Evolutionary conservation across 345 rosid genomes (phyloP).

Genomic region (Conringia planisiliqua): DNA sequence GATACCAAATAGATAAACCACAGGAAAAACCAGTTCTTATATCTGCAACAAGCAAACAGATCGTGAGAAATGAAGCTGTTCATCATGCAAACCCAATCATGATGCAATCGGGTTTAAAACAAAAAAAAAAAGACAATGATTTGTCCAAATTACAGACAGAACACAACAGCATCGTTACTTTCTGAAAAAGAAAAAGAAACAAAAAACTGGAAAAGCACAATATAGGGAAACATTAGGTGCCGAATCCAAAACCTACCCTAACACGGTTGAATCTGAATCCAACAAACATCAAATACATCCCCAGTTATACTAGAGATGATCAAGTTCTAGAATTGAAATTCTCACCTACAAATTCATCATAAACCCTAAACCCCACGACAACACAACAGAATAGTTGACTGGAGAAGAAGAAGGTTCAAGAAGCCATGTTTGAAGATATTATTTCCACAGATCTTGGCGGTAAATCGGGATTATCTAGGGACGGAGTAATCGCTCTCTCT

Average conservation of each 20-base stretch:
- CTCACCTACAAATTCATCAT: conserved; percentile 35
- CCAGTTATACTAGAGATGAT: no score
- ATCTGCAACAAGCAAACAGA: no score
- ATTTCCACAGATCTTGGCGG: conserved; percentile 23
- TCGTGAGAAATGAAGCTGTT: no score
- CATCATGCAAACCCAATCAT: background rate
- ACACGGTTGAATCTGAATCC: conserved; percentile 29
- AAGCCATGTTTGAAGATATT: background rate
- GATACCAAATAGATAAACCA: background rate
- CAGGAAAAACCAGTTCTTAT: no score
- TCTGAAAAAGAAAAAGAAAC: background rate
- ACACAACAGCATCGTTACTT: background rate
- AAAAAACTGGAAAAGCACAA: no score
- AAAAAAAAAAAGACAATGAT: background rate
- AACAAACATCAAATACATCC: no score
- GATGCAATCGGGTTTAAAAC: background rate
- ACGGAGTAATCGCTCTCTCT: conserved; percentile 30
- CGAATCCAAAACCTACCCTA: no score
- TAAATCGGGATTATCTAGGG: conserved; percentile 26
- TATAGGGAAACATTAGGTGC: no score
- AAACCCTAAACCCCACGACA: conserved; percentile 9
- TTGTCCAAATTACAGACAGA: background rate
- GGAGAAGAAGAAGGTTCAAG: conserved; percentile 12
- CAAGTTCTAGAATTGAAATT: conserved; percentile 26
- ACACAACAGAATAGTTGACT: no score